These are phyloP conservation scores for Backusella westeae DNA, from an alignment of 192 early-diverging fungal genomes.

Conservation along the genomic window DNA sequence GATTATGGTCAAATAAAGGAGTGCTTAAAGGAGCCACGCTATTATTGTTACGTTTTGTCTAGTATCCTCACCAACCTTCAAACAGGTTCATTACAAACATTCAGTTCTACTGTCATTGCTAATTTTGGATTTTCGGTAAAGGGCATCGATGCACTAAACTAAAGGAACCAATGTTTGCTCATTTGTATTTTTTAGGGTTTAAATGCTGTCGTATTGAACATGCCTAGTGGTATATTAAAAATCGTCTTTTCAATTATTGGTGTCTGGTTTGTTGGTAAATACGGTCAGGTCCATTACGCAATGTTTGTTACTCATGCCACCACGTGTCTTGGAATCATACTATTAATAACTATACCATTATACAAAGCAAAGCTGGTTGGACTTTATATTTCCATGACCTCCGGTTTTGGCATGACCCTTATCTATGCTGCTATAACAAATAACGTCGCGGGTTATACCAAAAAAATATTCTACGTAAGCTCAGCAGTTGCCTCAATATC, in stretches of 20 bases:
- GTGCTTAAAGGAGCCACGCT: conserved; percentile 12
- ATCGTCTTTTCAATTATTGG: neutral
- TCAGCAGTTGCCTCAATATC: neutral
- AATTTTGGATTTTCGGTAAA: conserved; percentile 25
- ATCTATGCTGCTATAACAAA: conserved; percentile 1
- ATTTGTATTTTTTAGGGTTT: conserved; percentile 9
- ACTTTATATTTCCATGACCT: conserved; percentile 16
- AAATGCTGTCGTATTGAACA: conserved; percentile 17
- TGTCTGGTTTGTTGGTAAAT: neutral
- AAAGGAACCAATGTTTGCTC: neutral
- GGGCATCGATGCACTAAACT: neutral
- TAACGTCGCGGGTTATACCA: conserved; percentile 18
- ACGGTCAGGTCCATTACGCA: neutral
- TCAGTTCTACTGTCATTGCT: conserved; percentile 9
- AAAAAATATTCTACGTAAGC: conserved; percentile 16
- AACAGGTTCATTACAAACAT: conserved; percentile 26
- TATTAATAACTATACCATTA: conserved; percentile 14
- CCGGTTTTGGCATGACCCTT: neutral
- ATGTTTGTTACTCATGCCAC: neutral
- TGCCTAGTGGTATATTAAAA: conserved; percentile 21
- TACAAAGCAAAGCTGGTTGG: conserved; percentile 14
- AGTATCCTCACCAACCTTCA: conserved; percentile 15
- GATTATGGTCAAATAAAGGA: conserved; percentile 27
- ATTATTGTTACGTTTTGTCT: conserved; percentile 3
- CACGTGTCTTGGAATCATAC: conserved; percentile 13